Conservation (phyloP, 208 protist species). For the Crithidia thermophila region DNA sequence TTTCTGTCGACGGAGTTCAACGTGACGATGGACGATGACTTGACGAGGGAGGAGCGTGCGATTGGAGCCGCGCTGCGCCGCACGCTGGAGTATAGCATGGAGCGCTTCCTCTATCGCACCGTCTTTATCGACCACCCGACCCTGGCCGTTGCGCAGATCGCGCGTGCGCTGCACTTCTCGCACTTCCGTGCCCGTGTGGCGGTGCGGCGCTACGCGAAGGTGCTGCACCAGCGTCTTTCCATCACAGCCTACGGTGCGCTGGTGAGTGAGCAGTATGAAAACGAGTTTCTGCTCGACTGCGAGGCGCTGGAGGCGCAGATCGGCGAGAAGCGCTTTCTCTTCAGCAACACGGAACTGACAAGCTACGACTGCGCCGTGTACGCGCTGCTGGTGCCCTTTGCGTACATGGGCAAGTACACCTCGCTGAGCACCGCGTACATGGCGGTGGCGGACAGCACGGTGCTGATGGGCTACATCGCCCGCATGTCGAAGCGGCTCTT, state of each 20-base stretch:
- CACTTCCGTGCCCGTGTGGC: conserved; percentile 37
- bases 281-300: conserved; percentile 47
- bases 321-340: conserved; percentile 41
- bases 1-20: conserved; percentile 43
- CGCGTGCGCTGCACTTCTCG: conserved; percentile 35
- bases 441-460: conserved; percentile 46
- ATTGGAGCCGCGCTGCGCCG: conserved; percentile 42
- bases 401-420: conserved; percentile 45
- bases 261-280: conserved; percentile 54
- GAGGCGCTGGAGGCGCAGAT: conserved; percentile 58
- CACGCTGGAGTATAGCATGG: conserved; percentile 49
- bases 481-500: conserved; percentile 56
- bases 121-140: conserved; percentile 44
- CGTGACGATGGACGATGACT: conserved; percentile 39
- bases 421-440: conserved; percentile 50
- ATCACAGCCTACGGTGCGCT: conserved; percentile 45
- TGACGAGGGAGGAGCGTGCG: conserved; percentile 45
- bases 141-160: conserved; percentile 39
- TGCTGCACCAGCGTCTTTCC: conserved; percentile 20
- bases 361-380: conserved; percentile 77
- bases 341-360: conserved; percentile 37
- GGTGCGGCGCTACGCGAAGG: conserved; percentile 33
- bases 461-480: conserved; percentile 58
- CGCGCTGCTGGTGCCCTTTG: conserved; percentile 57
- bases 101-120: conserved; percentile 45